Evolutionary conservation across 164 flowering plant genomes (phyloP), one percentile per base, ranked within the genome.

Genomic region (Saururus chinensis): DNA sequence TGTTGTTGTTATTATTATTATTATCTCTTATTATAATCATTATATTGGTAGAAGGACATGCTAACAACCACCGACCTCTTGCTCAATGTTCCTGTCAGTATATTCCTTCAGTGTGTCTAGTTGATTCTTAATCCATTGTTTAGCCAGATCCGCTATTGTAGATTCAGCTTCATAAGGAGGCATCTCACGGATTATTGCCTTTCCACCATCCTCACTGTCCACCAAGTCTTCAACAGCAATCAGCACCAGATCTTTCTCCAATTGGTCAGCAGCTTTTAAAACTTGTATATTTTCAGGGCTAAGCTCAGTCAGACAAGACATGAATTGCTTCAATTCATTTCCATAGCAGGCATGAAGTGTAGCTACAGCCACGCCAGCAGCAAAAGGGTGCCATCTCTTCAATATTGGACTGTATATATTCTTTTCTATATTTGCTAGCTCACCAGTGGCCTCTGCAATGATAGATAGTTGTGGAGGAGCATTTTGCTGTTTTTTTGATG

Each of bases 191-290:
- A 93, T 88, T 61, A 90, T 80, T 40, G 89, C 79, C 75, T 86
- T 93, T 23, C 99, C 99, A 66, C 96, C 95, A 77, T 93, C 99
- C 17, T 93, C 99, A 68, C 99, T 90, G 48, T 90, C 89, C 40
- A 80, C 95, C 11, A 97, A 71, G 72, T 93, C 97, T 73, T 84
- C 88, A 45, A 93, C 97, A 10, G 96, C 99, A 69, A 90, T 87
- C 67, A 82, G 87, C 53, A 93, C 97, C 3, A 93, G 88, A 78
- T 82, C 87, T 68, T 85, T 82, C 77, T 93, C 99, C 80, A 93
- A 70, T 66, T 82, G 87, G 67, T 88, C 89, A 21, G 99, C 95
- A 61, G 97, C 82, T 66, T 70, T 72, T 63, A 93, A 74, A 40
- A 93, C 95, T 71, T 80, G 84, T 40, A 86, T 67, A 30, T 84